phyloP scores from a whole-genome alignment of 371 early-diverging fungal genomes.

The Coemansia sp. region DNA sequence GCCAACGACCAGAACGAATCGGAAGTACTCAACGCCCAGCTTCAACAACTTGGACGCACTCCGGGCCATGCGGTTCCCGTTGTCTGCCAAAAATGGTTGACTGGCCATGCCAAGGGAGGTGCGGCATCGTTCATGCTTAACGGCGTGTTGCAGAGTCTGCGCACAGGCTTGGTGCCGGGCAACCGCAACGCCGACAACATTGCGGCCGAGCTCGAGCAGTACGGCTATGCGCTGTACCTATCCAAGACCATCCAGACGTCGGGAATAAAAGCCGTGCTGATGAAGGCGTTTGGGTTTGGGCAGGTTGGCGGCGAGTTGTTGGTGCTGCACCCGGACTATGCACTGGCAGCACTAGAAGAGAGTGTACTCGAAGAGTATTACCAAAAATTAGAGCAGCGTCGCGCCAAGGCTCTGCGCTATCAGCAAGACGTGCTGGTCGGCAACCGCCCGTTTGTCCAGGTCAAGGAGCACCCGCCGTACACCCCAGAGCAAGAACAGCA shows the following conservation, averaged over 20 bases:
- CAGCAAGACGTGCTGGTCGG: constrained; percentile 87
- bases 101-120: constrained; percentile 95
- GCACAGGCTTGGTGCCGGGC: constrained; percentile 90
- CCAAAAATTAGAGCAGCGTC: constrained; percentile 67
- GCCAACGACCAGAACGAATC: constrained; percentile 98
- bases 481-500: constrained; percentile 72
- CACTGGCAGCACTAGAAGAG: constrained; percentile 71
- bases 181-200: constrained; percentile 96
- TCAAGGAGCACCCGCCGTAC: constrained; percentile 88
- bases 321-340: constrained; percentile 81
- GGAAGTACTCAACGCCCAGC: constrained; percentile 83
- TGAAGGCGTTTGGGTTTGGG: constrained; percentile 95
- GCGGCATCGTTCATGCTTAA: constrained; percentile 97
- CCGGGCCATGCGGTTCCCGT: constrained; percentile 83
- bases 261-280: constrained; percentile 88
- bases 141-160: constrained; percentile 82
- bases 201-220: constrained; percentile 75
- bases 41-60: constrained; percentile 85
- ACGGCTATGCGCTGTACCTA: constrained; percentile 80
- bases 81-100: constrained; percentile 92
- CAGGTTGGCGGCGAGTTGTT: constrained; percentile 90
- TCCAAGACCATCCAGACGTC: constrained; percentile 86
- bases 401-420: constrained; percentile 81
- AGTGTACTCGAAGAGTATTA: constrained; percentile 70
- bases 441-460: constrained; percentile 76